phyloP scores from a whole-genome alignment of 202 grass and related monocot species.

The Schoenoplectus triqueter region DNA sequence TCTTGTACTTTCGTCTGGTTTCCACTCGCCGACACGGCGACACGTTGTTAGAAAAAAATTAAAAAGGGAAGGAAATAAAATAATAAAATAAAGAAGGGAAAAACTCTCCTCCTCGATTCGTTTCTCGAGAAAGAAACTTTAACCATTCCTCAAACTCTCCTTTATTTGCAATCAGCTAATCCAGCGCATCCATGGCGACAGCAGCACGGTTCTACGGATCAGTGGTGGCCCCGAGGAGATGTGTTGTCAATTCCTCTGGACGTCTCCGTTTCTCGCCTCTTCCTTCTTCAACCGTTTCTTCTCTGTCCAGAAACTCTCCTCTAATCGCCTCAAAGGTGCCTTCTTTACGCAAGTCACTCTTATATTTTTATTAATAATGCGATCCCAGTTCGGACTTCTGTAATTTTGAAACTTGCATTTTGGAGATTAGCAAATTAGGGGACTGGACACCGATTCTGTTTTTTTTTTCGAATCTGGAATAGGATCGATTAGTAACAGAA shows the following conservation, averaged over 20 bases:
- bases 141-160: not conserved
- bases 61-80: too few relatives aligned
- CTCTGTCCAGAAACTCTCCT: not conserved
- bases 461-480: not conserved
- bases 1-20: too few relatives aligned
- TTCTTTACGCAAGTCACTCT: not conserved
- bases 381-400: not conserved
- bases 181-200: not conserved
- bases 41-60: too few relatives aligned
- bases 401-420: not conserved
- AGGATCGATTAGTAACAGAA: not conserved
- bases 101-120: not conserved
- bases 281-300: constrained; percentile 28
- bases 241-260: constrained; percentile 7
- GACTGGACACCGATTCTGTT: not conserved
- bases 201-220: constrained; percentile 34
- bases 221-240: not conserved
- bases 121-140: not conserved
- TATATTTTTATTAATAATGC: not conserved
- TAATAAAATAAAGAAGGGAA: not conserved
- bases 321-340: constrained; percentile 17
- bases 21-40: too few relatives aligned
- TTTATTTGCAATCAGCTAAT: not conserved
- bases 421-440: not conserved
- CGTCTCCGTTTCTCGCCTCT: constrained; percentile 27